Conservation (phyloP, 495 filamentous ascomycete species). For the Penicillium crystallinum region DNA sequence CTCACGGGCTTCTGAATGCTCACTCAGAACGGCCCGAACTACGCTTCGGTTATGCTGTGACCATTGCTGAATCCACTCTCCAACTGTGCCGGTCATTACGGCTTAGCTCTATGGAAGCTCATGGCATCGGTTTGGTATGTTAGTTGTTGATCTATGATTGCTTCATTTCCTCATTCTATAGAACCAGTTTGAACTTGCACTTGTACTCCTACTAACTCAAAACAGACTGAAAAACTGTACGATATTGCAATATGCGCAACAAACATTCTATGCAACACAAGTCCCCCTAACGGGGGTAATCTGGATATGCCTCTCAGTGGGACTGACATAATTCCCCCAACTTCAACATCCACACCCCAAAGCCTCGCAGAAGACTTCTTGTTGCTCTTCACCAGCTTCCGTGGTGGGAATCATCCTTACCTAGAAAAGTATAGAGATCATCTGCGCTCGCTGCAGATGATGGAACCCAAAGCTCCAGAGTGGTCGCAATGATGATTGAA, state of each 20-base stretch:
- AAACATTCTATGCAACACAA: conserved; percentile 31
- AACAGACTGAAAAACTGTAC: conserved; percentile 38
- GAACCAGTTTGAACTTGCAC: not conserved
- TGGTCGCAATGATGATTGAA: conserved; percentile 21
- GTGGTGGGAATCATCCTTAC: conserved; percentile 39
- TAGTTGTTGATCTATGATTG: not conserved
- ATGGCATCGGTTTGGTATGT: conserved; percentile 66
- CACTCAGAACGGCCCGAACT: conserved; percentile 50
- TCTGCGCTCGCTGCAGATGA: conserved; percentile 23
- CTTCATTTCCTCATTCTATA: not conserved
- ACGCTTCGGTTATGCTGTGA: conserved; percentile 65
- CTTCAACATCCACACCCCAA: conserved; percentile 20
- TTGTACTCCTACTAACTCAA: conserved; percentile 15
- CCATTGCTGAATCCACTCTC: conserved; percentile 60
- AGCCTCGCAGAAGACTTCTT: conserved; percentile 31
- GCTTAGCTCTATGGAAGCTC: conserved; percentile 63
- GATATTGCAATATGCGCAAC: conserved; percentile 38
- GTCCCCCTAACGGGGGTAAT: conserved; percentile 17
- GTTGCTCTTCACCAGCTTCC: conserved; percentile 31
- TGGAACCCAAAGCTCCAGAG: conserved; percentile 5
- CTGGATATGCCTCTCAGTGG: conserved; percentile 8
- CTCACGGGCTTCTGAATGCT: conserved; percentile 50
- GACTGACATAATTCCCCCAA: conserved; percentile 10
- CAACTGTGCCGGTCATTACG: conserved; percentile 59
- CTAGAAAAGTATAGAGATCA: conserved; percentile 33